These are phyloP conservation scores for Globisporangium paroecandrum DNA, from an alignment of 352 stramenopile genomes.

Conservation along the genomic window DNA sequence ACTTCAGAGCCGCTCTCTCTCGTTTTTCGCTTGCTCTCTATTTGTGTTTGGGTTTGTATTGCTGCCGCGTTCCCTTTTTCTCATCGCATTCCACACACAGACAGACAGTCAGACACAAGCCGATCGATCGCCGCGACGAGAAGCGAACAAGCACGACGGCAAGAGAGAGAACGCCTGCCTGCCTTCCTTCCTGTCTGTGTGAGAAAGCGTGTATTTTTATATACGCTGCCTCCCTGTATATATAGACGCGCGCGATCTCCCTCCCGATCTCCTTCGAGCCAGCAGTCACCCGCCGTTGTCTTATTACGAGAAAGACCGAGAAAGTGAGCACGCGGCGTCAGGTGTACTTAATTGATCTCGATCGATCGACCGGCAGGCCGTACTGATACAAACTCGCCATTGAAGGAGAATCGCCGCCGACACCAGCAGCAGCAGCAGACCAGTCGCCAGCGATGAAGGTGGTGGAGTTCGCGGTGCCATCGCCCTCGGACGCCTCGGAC, in stretches of 20 bases:
- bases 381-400: neutral
- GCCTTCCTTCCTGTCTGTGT: neutral
- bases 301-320: neutral
- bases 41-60: neutral
- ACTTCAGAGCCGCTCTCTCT: neutral
- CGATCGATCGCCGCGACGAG: neutral
- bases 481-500: constrained; percentile 45
- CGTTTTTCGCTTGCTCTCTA: neutral
- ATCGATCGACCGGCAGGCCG: neutral
- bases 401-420: neutral
- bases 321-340: neutral
- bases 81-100: neutral
- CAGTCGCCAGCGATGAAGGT: constrained; percentile 31
- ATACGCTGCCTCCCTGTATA: neutral
- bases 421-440: neutral
- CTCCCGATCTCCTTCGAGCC: neutral
- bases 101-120: neutral
- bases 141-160: neutral
- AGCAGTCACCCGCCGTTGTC: neutral
- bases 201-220: neutral
- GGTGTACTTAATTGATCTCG: neutral
- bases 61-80: neutral
- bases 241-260: neutral
- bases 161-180: neutral
- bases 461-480: constrained; percentile 72